Percentiles rank a stretch among this genome's conserved stretches.
These are phyloP conservation scores for Pleurotus tuber-regium DNA, from an alignment of 768 basidiomycete species.

Conservation along the genomic window DNA sequence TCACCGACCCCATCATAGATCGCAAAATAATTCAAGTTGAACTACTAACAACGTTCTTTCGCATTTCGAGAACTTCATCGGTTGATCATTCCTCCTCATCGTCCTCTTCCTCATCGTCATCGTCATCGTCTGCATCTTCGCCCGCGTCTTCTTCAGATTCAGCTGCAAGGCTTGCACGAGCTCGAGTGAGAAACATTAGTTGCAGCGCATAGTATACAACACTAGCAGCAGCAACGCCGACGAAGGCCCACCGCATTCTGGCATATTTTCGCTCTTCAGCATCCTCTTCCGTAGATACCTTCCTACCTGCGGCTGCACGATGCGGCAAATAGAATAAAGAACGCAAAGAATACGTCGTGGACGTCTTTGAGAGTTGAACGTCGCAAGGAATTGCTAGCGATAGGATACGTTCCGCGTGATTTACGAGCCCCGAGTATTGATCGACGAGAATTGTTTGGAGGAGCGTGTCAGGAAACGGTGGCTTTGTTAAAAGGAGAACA, in stretches of 20 bases:
- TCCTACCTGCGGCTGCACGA: slow-evolving; percentile 5
- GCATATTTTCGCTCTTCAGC: slow-evolving; percentile 46
- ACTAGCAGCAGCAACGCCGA: slow-evolving; percentile 42
- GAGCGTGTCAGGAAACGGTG: slow-evolving; percentile 61
- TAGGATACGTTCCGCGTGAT: slow-evolving; percentile 56
- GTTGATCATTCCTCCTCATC: not conserved
- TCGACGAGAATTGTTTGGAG: slow-evolving; percentile 52
- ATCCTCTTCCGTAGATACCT: slow-evolving; percentile 17
- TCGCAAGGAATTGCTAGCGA: slow-evolving; percentile 21
- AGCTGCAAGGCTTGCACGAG: not conserved
- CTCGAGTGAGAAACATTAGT: not conserved
- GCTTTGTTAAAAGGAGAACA: slow-evolving; percentile 54
- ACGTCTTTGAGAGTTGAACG: slow-evolving; percentile 16
- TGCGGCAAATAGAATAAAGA: slow-evolving; percentile 36
- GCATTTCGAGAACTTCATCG: not conserved
- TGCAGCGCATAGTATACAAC: slow-evolving; percentile 35
- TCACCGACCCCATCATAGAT: too few species aligned
- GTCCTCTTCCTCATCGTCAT: not conserved
- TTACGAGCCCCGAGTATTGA: slow-evolving; percentile 54
- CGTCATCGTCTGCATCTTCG: not conserved
- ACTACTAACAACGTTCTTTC: not conserved
- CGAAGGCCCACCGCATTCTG: slow-evolving; percentile 53
- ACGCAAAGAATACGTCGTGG: slow-evolving; percentile 27
- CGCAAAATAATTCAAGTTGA: too few species aligned
- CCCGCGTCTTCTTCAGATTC: not conserved